Evolutionary conservation across 192 early-diverging fungal genomes (phyloP), one percentile per base, ranked within the genome.

Genomic region (Endogone sp.): DNA sequence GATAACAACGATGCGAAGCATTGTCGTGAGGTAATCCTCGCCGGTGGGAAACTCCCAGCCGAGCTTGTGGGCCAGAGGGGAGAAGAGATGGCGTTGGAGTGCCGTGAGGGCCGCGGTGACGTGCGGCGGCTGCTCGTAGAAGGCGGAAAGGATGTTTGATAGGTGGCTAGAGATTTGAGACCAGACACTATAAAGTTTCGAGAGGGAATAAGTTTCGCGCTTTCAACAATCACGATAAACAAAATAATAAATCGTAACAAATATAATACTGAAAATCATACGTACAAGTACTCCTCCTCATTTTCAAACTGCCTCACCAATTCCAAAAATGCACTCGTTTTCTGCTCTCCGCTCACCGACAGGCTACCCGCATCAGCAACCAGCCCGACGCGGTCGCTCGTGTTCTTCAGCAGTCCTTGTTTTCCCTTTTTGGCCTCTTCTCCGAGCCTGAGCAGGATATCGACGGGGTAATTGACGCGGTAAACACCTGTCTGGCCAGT

Each of bases 301-400:
- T 84, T 80, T 55, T 84, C 80, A 68, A 91, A 92, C 22, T 87
- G 82, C 22, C 84, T 82, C 27, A 95, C 78, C 29, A 98, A 74
- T 21, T 85, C 87, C 76, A 98, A 79, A n/a, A 91, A 84, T 3
- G 81, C 85, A 61, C 83, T 81, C 10, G 95, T 96, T 61, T 82
- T 85, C 56, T 82, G 84, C 28, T 93, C 82, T 3, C 96, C 97
- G 75, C 93, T 90, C 31, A 79, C 73, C 23, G 89, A 88, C 57
- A 97, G 76, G 9, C 91, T 86, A 28, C 89, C 91, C 22, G 90
- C 80, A 84, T 99, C 97, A 31, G 87, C 82, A 65, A 99, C 65
- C 9, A 98, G 75, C 63, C 93, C 93, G 54, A 95, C 81, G 49
- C 90, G 88, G 77, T 99, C 97, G 56, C 81, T 67, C 6, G 82